Evolutionary conservation across 306 rosid species (phyloP), one percentile per base, ranked within the genome.

Genomic region (Quercus mongolica): DNA sequence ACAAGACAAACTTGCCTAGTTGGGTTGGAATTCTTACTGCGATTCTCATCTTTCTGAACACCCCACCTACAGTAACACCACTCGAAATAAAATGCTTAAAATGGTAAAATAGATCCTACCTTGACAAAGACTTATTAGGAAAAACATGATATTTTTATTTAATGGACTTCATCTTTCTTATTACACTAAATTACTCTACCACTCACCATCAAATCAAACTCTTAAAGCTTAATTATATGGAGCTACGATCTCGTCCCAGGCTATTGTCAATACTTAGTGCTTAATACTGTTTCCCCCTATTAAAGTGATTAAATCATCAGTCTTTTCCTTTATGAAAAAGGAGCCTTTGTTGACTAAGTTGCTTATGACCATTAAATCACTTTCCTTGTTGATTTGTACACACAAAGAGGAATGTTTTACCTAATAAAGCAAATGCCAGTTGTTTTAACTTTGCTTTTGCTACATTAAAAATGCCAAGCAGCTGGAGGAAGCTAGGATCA

Each of bases 351-450:
- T 71, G 82, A 82, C 84, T 80, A 81, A 82, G 80, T 81, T 84
- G 83, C 79, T 86, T 83, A 81, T 69, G 83, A 85, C 83, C 69
- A 84, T 81, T 76, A 82, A 75, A 81, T 83, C 87, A 38, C 82
- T 77, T 78, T 73, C 75, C 76, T 79, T 69, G 67, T 80, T 76
- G 83, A 64, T 69, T 86, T 85, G 79, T 83, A 72, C 82, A 80
- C 78, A 85, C 81, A 88, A 79, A 86, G 86, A 76, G 62, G 87
- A 85, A 84, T 85, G 84, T 82, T 87, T 71, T 76, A 83, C 89
- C 90, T 67, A 70, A 80, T 81, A 86, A 89, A 88, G 92, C 76
- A 76, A 57, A 52, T 70, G 79, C 78, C 71, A 68, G 64, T 20
- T 79, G 82, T 83, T 75, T 79, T 70, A 61, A n/a, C 69, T 63